Conservation (phyloP, 2,329 filamentous ascomycete genomes). For the Claviceps maximensis region DNA sequence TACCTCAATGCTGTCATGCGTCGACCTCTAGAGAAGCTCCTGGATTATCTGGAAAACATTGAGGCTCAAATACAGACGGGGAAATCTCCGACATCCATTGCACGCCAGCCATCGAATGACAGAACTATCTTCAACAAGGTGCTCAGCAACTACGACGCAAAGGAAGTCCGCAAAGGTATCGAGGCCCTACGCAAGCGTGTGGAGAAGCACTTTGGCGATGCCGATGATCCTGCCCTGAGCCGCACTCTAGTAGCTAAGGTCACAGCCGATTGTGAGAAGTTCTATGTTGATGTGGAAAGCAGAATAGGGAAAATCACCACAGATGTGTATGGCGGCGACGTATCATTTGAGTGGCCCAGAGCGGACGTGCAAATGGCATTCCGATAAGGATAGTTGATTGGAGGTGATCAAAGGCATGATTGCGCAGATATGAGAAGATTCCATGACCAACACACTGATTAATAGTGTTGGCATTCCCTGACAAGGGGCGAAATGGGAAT, state of each 20-base stretch:
- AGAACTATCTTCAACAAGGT: constrained; percentile 78
- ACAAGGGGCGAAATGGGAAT: background rate
- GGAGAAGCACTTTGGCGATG: constrained; percentile 93
- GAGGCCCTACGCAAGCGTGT: constrained; percentile 81
- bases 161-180: constrained; percentile 81
- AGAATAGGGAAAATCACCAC: constrained; percentile 47
- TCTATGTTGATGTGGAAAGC: constrained; percentile 48
- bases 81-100: constrained; percentile 50
- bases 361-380: constrained; percentile 50
- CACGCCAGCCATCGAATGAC: constrained; percentile 69
- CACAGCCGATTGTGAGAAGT: constrained; percentile 46
- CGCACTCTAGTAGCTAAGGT: constrained; percentile 44
- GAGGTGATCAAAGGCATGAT: background rate
- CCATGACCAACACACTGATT: background rate
- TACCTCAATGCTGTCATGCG: constrained; percentile 85
- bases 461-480: background rate
- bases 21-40: constrained; percentile 73
- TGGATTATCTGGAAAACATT: constrained; percentile 84
- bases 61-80: constrained; percentile 56
- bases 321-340: constrained; percentile 51
- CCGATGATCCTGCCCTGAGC: constrained; percentile 58
- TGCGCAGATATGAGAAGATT: background rate
- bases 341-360: constrained; percentile 53
- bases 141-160: constrained; percentile 63
- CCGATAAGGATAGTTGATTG: constrained; percentile 10